Evolutionary conservation across 2,329 filamentous ascomycete species (phyloP).

Genomic region (Claviceps quebecensis): DNA sequence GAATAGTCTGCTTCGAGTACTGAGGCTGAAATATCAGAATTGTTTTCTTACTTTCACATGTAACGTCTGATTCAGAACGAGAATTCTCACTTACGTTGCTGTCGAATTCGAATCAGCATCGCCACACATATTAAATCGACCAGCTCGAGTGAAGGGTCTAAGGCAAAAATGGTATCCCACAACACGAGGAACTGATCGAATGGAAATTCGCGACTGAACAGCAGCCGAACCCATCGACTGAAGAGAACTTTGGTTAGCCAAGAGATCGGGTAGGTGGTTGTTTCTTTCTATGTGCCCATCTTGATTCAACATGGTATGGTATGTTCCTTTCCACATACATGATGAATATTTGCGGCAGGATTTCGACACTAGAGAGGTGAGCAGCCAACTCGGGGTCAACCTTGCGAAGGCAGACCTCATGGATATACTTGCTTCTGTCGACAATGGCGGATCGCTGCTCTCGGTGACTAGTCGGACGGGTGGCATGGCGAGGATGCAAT

Average conservation of each 20-base stretch:
- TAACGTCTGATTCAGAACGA: background rate
- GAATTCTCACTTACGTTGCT: slow-evolving; percentile 51
- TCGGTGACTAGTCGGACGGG: slow-evolving; percentile 11
- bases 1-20: slow-evolving; percentile 84
- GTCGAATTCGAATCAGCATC: slow-evolving; percentile 84
- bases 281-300: background rate
- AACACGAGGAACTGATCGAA: slow-evolving; percentile 72
- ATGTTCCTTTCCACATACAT: slow-evolving; percentile 44
- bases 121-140: slow-evolving; percentile 86
- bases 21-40: slow-evolving; percentile 22
- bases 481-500: slow-evolving; percentile 6
- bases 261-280: background rate
- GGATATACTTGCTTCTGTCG: slow-evolving; percentile 71
- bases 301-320: background rate
- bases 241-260: background rate
- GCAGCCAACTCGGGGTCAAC: slow-evolving; percentile 71
- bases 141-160: slow-evolving; percentile 65
- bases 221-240: slow-evolving; percentile 81
- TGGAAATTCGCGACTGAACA: slow-evolving; percentile 87
- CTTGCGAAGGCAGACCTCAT: slow-evolving; percentile 63
- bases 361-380: slow-evolving; percentile 70
- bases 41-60: background rate
- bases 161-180: slow-evolving; percentile 85
- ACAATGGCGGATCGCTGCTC: slow-evolving; percentile 50
- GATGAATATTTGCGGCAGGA: slow-evolving; percentile 91